These are phyloP conservation scores for Cladorrhinum samala DNA, from an alignment of 495 filamentous ascomycete genomes.

Conservation along the genomic window DNA sequence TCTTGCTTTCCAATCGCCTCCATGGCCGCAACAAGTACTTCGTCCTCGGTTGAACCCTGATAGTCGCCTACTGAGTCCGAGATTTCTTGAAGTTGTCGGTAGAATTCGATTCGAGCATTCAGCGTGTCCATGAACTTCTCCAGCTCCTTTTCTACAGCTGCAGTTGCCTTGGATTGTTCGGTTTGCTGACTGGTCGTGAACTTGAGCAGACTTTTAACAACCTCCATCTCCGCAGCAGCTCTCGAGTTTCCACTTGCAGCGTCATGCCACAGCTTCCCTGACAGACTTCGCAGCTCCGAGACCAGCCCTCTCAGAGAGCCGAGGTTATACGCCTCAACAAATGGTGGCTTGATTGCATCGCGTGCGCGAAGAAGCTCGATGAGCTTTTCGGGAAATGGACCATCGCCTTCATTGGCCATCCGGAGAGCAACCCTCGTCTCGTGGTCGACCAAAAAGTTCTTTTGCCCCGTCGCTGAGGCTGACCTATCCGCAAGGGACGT, in stretches of 20 bases:
- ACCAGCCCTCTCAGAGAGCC: conserved; percentile 65
- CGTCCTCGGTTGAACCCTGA: conserved; percentile 44
- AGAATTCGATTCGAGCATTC: conserved; percentile 80
- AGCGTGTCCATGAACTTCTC: conserved; percentile 69
- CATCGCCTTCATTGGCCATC: conserved; percentile 55
- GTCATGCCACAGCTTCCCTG: conserved; percentile 56
- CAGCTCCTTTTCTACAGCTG: conserved; percentile 62
- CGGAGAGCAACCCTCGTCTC: conserved; percentile 56
- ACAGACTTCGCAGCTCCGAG: conserved; percentile 58
- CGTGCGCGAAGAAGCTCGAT: conserved; percentile 55
- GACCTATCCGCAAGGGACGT: conserved; percentile 73
- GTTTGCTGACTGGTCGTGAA: conserved; percentile 53
- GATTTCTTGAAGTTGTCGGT: conserved; percentile 79
- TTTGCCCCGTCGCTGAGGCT: conserved; percentile 64
- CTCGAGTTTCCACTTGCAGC: conserved; percentile 55
- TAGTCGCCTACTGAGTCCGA: conserved; percentile 79
- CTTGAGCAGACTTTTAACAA: conserved; percentile 50
- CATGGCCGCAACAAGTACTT: conserved; percentile 28
- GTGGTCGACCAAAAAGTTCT: conserved; percentile 71
- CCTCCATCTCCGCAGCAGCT: conserved; percentile 55
- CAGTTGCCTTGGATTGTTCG: conserved; percentile 58
- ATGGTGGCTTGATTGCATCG: conserved; percentile 49
- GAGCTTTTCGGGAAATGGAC: conserved; percentile 65
- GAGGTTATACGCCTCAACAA: conserved; percentile 30
- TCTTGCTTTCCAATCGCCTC: conserved; percentile 34